Conservation (phyloP, 23 red algal genomes). For the Chondrus crispus region DNA sequence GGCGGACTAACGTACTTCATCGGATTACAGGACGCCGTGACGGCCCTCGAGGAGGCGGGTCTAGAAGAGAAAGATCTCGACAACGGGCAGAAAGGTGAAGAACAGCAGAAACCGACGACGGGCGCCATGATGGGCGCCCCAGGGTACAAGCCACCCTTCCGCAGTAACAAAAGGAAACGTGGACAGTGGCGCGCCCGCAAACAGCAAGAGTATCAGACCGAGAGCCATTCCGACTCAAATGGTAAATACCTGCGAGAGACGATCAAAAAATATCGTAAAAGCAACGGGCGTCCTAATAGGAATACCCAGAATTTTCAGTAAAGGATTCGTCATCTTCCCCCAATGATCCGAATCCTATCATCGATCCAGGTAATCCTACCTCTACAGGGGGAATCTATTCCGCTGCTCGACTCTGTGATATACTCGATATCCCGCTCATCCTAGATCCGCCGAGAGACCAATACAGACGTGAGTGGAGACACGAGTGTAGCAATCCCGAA, state of each 20-base stretch:
- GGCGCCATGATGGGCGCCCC: background rate
- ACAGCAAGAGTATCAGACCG: background rate
- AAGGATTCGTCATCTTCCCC: background rate
- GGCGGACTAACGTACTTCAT: background rate
- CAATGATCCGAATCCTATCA: background rate
- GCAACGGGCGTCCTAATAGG: background rate
- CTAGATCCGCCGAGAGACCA: background rate
- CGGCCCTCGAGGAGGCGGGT: background rate
- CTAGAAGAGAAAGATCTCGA: slow-evolving; percentile 1
- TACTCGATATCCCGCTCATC: background rate
- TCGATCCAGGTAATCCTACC: background rate
- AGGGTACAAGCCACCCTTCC: background rate
- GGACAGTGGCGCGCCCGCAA: background rate
- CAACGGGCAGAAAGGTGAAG: background rate
- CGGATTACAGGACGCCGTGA: background rate
- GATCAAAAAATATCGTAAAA: background rate
- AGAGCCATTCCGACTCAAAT: background rate
- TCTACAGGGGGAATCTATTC: background rate
- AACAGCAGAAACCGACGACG: background rate
- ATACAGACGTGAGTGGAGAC: background rate
- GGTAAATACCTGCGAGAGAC: background rate
- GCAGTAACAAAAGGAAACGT: background rate
- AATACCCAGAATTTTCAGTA: background rate
- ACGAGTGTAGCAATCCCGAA: background rate
- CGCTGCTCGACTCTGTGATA: background rate